These are phyloP conservation scores for Aspergillus bertholletiae DNA, from an alignment of 495 filamentous ascomycete genomes.

Conservation along the genomic window DNA sequence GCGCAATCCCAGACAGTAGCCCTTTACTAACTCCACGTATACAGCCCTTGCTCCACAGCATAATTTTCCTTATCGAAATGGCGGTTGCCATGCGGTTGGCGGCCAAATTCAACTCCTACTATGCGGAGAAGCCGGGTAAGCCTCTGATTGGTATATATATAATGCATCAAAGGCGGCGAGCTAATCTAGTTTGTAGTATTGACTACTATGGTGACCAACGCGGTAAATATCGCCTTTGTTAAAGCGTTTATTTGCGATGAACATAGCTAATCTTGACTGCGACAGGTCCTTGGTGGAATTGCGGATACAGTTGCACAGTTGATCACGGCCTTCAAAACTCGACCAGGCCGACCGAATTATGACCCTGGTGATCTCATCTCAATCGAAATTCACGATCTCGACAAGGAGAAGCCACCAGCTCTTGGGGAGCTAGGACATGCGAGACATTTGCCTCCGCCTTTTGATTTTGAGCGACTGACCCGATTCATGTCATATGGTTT, in stretches of 20 bases:
- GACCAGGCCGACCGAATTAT: conserved; percentile 56
- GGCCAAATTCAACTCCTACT: conserved; percentile 89
- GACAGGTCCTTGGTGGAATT: conserved; percentile 76
- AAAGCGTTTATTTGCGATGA: background rate
- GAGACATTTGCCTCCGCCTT: conserved; percentile 67
- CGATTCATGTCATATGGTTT: conserved; percentile 97
- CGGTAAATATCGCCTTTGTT: conserved; percentile 50
- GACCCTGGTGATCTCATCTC: conserved; percentile 69
- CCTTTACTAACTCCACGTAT: background rate
- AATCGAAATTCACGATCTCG: conserved; percentile 86
- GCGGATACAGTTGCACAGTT: conserved; percentile 95
- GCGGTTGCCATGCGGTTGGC: conserved; percentile 73
- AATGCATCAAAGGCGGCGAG: conserved; percentile 17
- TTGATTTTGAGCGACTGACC: conserved; percentile 91
- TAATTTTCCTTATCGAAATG: conserved; percentile 88
- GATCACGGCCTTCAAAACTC: conserved; percentile 76
- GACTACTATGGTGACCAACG: conserved; percentile 98
- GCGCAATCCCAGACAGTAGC: background rate
- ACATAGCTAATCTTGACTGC: conserved; percentile 10
- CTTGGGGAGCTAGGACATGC: conserved; percentile 66
- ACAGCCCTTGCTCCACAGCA: conserved; percentile 81
- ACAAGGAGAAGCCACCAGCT: conserved; percentile 72
- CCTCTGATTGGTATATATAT: background rate
- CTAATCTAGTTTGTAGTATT: conserved; percentile 55
- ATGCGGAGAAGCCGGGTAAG: conserved; percentile 78